Evolutionary conservation across 768 basidiomycete genomes (phyloP).

Genomic region (Suillus subluteus): DNA sequence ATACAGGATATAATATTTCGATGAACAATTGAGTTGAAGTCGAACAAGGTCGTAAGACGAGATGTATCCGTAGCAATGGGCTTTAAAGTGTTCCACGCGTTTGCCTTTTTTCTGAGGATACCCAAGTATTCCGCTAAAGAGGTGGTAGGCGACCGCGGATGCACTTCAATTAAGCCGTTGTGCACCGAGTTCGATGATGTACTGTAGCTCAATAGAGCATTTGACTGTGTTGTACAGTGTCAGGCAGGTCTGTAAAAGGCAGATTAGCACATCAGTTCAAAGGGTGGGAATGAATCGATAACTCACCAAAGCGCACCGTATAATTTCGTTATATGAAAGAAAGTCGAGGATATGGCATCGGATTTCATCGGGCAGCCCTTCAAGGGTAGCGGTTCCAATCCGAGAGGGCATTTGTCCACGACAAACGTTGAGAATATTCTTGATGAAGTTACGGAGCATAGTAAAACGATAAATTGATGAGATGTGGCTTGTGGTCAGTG

Average conservation of each 20-base stretch:
- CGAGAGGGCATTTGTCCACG: not conserved
- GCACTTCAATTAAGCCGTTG: too few relatives aligned
- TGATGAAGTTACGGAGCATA: too few relatives aligned
- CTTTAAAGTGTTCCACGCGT: not conserved
- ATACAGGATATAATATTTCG: not conserved
- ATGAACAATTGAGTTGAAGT: not conserved
- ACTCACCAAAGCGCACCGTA: not conserved
- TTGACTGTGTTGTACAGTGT: not conserved
- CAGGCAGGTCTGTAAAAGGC: not conserved
- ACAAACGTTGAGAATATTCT: not conserved
- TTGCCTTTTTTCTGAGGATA: not conserved
- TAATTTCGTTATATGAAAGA: not conserved
- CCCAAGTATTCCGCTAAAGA: not conserved
- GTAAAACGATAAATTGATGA: too few relatives aligned
- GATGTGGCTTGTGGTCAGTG: too few relatives aligned
- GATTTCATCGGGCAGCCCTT: not conserved
- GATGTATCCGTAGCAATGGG: not conserved
- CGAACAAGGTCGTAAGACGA: not conserved
- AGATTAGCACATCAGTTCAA: not conserved
- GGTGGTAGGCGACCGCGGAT: not conserved
- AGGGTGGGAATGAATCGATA: not conserved
- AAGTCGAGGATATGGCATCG: not conserved
- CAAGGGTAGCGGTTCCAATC: not conserved
- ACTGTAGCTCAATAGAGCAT: not conserved
- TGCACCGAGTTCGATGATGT: not conserved